A percentile compares a stretch with the other conserved stretches of the same genome.
phyloP scores from a whole-genome alignment of 306 rosid species.

The Cyamopsis tetragonoloba region DNA sequence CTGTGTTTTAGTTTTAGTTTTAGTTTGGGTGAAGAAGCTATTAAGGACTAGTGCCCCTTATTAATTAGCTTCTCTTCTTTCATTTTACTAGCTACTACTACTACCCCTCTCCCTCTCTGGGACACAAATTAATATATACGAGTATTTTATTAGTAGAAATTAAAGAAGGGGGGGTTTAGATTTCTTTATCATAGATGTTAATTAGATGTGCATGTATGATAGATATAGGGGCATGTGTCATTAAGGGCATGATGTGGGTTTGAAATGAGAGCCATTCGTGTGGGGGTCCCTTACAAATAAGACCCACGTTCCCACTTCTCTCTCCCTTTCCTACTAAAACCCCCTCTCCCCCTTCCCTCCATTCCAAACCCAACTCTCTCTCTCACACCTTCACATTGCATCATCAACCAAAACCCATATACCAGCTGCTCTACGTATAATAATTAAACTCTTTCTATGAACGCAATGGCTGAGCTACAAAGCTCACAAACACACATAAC shows the following conservation, averaged over 20 bases:
- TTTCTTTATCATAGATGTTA: background rate
- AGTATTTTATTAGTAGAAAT: no score
- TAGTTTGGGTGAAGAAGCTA: no score
- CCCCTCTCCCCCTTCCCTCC: background rate
- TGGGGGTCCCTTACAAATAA: conserved; percentile 35
- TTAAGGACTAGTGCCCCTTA: conserved; percentile 21
- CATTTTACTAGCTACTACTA: no score
- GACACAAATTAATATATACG: no score
- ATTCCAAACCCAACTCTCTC: background rate
- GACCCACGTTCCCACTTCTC: conserved; percentile 40
- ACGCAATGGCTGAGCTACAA: conserved; percentile 39
- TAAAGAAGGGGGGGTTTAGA: background rate
- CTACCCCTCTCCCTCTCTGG: no score
- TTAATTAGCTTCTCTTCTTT: conserved; percentile 6
- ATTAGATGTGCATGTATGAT: conserved; percentile 16
- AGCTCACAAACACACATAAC: conserved; percentile 30
- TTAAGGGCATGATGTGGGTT: conserved; percentile 16
- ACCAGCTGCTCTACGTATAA: no score
- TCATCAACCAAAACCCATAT: no score
- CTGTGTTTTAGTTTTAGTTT: no score
- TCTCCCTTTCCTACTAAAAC: conserved; percentile 14
- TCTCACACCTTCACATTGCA: background rate
- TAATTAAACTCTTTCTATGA: no score
- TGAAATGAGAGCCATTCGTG: conserved; percentile 35
- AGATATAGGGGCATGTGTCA: background rate